Conservation (phyloP, 2,329 filamentous ascomycete genomes). For the Ophiocordyceps unilateralis region DNA sequence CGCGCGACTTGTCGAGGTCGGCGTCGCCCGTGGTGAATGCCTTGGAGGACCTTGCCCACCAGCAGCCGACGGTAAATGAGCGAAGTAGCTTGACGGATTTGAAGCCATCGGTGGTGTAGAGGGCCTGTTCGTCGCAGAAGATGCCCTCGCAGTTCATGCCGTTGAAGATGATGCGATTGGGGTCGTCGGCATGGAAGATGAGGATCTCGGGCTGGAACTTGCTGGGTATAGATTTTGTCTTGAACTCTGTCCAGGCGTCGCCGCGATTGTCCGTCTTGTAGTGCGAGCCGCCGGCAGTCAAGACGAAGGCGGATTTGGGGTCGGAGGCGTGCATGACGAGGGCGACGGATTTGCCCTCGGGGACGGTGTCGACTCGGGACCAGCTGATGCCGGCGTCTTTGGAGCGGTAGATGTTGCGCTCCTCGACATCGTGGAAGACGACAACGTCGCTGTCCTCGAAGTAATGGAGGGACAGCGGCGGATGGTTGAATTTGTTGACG, state of each 20-base stretch:
- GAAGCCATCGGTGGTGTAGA: slow-evolving; percentile 81
- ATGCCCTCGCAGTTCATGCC: slow-evolving; percentile 49
- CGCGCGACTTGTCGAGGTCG: slow-evolving; percentile 48
- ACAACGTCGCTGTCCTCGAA: slow-evolving; percentile 80
- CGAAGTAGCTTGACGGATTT: slow-evolving; percentile 48
- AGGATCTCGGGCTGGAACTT: slow-evolving; percentile 35
- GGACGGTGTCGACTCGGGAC: slow-evolving; percentile 46
- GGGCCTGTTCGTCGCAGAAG: slow-evolving; percentile 44
- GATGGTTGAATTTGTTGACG: slow-evolving; percentile 45
- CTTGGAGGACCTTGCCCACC: slow-evolving; percentile 68
- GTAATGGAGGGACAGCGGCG: slow-evolving; percentile 60
- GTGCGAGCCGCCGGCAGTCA: slow-evolving; percentile 53
- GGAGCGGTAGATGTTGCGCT: slow-evolving; percentile 57
- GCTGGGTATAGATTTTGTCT: slow-evolving; percentile 40
- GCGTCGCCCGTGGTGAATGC: slow-evolving; percentile 54
- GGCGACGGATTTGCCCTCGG: slow-evolving; percentile 41
- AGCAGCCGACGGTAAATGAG: slow-evolving; percentile 55
- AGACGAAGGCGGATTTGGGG: slow-evolving; percentile 58
- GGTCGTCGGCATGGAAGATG: slow-evolving; percentile 68
- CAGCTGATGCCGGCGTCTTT: slow-evolving; percentile 66
- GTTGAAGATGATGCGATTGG: slow-evolving; percentile 74
- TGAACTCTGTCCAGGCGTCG: slow-evolving; percentile 63
- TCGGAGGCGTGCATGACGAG: slow-evolving; percentile 69
- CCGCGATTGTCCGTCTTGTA: slow-evolving; percentile 75
- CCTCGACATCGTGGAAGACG: slow-evolving; percentile 51